These are phyloP conservation scores for Claviceps humidiphila DNA, from an alignment of 2,329 filamentous ascomycete species.

Conservation along the genomic window DNA sequence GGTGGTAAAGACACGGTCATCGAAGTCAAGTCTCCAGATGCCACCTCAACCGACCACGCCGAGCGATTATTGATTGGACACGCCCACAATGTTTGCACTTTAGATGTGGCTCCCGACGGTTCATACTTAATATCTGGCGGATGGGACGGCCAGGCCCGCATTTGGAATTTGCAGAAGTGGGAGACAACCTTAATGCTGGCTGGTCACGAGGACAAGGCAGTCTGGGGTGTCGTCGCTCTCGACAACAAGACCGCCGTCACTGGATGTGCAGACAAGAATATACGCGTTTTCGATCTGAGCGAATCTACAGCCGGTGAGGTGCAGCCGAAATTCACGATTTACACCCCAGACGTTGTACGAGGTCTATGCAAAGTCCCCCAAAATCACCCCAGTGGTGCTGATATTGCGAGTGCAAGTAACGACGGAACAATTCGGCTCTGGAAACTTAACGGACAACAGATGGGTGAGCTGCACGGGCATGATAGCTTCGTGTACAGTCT, in stretches of 20 bases:
- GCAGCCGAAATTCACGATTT: slow-evolving; percentile 39
- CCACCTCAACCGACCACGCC: slow-evolving; percentile 58
- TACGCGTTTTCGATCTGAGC: slow-evolving; percentile 68
- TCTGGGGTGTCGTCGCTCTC: slow-evolving; percentile 85
- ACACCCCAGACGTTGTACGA: slow-evolving; percentile 71
- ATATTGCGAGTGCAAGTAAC: slow-evolving; percentile 92
- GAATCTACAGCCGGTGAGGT: slow-evolving; percentile 41
- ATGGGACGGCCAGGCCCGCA: slow-evolving; percentile 79
- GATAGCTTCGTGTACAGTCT: slow-evolving; percentile 92
- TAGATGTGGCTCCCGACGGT: slow-evolving; percentile 64
- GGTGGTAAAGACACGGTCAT: slow-evolving; percentile 89
- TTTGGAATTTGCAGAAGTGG: slow-evolving; percentile 83
- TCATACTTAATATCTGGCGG: slow-evolving; percentile 76
- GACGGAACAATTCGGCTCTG: slow-evolving; percentile 81
- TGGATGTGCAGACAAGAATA: slow-evolving; percentile 81
- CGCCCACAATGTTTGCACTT: slow-evolving; percentile 70
- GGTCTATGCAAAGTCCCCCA: slow-evolving; percentile 72
- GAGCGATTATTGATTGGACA: slow-evolving; percentile 81
- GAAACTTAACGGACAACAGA: slow-evolving; percentile 63
- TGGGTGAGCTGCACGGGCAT: slow-evolving; percentile 73
- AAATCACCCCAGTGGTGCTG: slow-evolving; percentile 65
- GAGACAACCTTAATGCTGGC: slow-evolving; percentile 57
- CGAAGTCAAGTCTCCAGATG: slow-evolving; percentile 65
- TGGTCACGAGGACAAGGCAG: slow-evolving; percentile 61
- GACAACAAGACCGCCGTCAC: slow-evolving; percentile 73